Evolutionary conservation across 2,329 filamentous ascomycete species (phyloP), one percentile per base, ranked within the genome.

Genomic region (Neoarthrinium moseri): DNA sequence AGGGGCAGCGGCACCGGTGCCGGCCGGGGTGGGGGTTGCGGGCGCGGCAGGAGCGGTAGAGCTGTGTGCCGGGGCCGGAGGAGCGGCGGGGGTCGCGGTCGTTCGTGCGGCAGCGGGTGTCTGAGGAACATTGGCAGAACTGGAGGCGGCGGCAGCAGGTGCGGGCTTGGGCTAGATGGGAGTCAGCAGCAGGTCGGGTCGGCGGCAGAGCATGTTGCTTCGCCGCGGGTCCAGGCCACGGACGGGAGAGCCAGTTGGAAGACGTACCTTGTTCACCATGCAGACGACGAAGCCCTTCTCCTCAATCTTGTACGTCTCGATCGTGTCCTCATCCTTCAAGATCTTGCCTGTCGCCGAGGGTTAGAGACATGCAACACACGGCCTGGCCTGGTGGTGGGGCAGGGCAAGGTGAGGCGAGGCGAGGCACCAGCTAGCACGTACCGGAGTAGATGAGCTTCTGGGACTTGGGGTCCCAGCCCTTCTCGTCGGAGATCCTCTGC

Each of bases 241-340:
- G 45, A 52, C n/a, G n/a, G n/a, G n/a, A n/a, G n/a, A n/a, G n/a
- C n/a, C n/a, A n/a, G n/a, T n/a, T n/a, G n/a, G n/a, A n/a, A n/a
- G n/a, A n/a, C 69, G 52, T 74, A 95, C 91, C 88, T 97, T 97
- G 66, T 89, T 90, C 60, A 95, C 86, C 84, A 99, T 96, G 75
- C 94, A 99, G 50, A 99, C 94, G 61, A 99, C 91, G 68, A 97
- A 99, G 29, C 94, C 94, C 79, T 97, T 99, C 80, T 97, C 94
- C 72, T 99, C 92, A 53, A 99, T 97, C 72, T 90, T 96, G 77
- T 97, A 97, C 32, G 89, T 91, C 69, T 91, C 90, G 58, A 99
- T 88, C 3, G 91, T 96, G 65, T 96, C 94, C 51, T 91, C 90
- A 86, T 99, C 92, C 72, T 96, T 92, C 55, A 99, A 77, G 59